These are phyloP conservation scores for Talaromyces sp. DNA, from an alignment of 2,329 filamentous ascomycete species.

Conservation along the genomic window DNA sequence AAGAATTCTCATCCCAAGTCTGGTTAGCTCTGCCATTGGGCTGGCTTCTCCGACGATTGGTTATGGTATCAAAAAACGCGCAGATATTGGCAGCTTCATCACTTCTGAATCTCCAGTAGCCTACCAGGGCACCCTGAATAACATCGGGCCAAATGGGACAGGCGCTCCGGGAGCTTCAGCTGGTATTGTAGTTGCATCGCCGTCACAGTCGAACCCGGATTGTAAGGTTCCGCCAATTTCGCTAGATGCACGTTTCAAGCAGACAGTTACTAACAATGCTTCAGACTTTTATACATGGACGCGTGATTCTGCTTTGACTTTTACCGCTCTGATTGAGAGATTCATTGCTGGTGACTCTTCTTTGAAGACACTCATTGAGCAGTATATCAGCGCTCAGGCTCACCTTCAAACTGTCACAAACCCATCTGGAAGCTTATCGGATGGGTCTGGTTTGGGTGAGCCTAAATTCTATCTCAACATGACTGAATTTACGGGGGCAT, in stretches of 20 bases:
- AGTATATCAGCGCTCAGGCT: conserved; percentile 65
- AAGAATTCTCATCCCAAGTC: neutral
- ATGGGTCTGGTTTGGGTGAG: conserved; percentile 56
- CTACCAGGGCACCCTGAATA: conserved; percentile 50
- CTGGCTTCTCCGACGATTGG: neutral
- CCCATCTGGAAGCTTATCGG: conserved; percentile 55
- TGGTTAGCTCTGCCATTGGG: neutral
- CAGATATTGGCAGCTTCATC: neutral
- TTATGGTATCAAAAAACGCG: neutral
- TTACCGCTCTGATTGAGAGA: conserved; percentile 65
- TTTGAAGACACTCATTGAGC: conserved; percentile 59
- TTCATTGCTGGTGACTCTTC: conserved; percentile 57
- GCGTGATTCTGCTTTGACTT: conserved; percentile 64
- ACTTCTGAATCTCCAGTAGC: conserved; percentile 41
- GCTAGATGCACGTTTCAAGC: neutral
- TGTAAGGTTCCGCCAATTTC: conserved; percentile 36
- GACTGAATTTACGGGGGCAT: conserved; percentile 58
- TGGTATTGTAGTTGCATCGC: conserved; percentile 54
- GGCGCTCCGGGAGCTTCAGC: conserved; percentile 44
- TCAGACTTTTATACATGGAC: conserved; percentile 75
- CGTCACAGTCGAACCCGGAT: conserved; percentile 48
- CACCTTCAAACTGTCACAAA: conserved; percentile 61
- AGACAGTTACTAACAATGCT: neutral
- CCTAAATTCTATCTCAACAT: conserved; percentile 65
- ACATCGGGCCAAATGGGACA: conserved; percentile 51